These are phyloP conservation scores for Coemansia sp. DNA, from an alignment of 192 early-diverging fungal genomes.

Conservation along the genomic window DNA sequence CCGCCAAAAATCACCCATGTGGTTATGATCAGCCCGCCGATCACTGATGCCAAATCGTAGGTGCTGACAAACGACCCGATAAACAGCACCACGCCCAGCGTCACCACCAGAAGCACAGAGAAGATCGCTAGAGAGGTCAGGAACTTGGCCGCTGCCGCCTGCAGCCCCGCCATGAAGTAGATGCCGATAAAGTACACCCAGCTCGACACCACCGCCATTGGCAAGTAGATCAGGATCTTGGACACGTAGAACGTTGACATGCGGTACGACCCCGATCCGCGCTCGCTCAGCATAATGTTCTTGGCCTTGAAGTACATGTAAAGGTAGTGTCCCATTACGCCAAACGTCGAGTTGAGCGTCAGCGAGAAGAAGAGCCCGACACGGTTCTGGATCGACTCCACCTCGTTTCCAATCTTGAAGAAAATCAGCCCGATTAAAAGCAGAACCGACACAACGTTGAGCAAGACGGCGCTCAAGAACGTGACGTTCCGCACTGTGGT, in stretches of 20 bases:
- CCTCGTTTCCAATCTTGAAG: constrained; percentile 50
- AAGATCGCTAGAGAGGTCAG: constrained; percentile 44
- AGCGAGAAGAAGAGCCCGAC: constrained; percentile 54
- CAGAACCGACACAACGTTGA: constrained; percentile 53
- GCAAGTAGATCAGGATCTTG: constrained; percentile 59
- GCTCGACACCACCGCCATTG: constrained; percentile 47
- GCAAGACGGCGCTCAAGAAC: constrained; percentile 41
- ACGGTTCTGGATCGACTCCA: constrained; percentile 57
- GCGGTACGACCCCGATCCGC: constrained; percentile 66
- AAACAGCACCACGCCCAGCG: constrained; percentile 46
- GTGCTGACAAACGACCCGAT: constrained; percentile 48
- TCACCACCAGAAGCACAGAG: constrained; percentile 39
- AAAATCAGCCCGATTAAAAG: constrained; percentile 60
- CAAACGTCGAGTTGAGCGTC: constrained; percentile 60
- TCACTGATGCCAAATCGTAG: constrained; percentile 46
- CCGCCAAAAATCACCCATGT: constrained; percentile 55
- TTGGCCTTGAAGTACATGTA: constrained; percentile 55
- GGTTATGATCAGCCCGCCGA: constrained; percentile 38
- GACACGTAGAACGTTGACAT: constrained; percentile 62
- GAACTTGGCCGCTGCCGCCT: constrained; percentile 26
- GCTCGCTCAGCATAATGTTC: constrained; percentile 63
- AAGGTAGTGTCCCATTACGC: constrained; percentile 61
- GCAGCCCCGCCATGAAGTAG: constrained; percentile 55
- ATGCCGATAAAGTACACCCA: constrained; percentile 51
- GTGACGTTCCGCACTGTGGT: constrained; percentile 48